Base-by-base conservation (phyloP, 306 rosid species). In the Dryas drummondii region DNA sequence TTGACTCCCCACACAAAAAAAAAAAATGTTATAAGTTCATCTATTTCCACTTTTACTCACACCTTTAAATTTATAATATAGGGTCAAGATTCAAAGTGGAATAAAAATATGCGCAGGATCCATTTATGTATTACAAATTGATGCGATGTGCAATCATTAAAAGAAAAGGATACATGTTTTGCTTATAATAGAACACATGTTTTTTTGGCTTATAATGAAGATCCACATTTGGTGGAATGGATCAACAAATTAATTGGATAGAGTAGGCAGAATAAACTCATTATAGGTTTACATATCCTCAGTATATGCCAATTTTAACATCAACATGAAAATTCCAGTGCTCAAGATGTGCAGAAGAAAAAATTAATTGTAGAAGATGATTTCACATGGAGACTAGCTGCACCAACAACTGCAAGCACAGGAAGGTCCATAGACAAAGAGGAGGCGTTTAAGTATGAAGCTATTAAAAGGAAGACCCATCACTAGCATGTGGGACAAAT, bases 401-500 rank as follows among this genome's bases (percentile, higher is more conserved):
- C 52, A 45, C 17, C 37, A 32, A 32, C 37, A 32, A 32, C 37
- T 2, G 37, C 37, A 32, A 32, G 37, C 37, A 32, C 70, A 9
- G 12, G 7, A 40, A 62, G n/a, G 16, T n/a, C 57, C 66, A 63
- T 12, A 71, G 68, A 54, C 67, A 58, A 52, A 14, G 22, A 32
- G 37, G 83, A 73, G 75, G 40, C 47, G 37, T 81, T 91, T 75
- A 88, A 86, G 82, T 90, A 86, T 61, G 84, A 70, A 94, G 97
- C 74, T 91, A 90, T 88, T 91, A 86, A 4, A 91, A 87, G 78
- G 82, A 88, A 76, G 87, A 88, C 40, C 76, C 97, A n/a, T 87
- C 93, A 54, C 41, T 79, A 74, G 96, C 96, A 4, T 94, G 98
- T 71, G 97, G 96, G 7, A 82, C 85, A 5, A 96, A 90, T 32